Conservation (phyloP, 805 yeast genomes). For the Schwanniomyces vanrijiae region DNA sequence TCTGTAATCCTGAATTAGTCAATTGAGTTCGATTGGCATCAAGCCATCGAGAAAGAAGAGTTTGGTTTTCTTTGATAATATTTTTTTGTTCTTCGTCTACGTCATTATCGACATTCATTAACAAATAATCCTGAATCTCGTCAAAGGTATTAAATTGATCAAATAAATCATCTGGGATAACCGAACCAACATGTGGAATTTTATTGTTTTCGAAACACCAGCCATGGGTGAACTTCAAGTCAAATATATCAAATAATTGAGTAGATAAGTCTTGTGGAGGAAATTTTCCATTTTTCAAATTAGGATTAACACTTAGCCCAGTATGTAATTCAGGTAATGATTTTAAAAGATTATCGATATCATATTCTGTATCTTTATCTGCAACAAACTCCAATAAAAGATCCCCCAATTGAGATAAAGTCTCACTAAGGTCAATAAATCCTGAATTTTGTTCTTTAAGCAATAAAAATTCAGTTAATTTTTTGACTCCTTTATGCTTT, state of each 20-base stretch:
- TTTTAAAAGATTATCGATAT: conserved; percentile 43
- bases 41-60: conserved; percentile 38
- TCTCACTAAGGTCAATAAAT: conserved; percentile 26
- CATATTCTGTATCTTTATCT: conserved; percentile 12
- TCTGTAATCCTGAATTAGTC: conserved; percentile 62
- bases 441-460: conserved; percentile 11
- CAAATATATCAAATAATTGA: conserved; percentile 58
- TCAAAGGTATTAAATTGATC: conserved; percentile 41
- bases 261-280: conserved; percentile 49
- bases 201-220: conserved; percentile 54
- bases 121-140: conserved; percentile 55
- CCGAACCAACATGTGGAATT: not conserved
- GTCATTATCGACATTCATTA: conserved; percentile 20
- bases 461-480: conserved; percentile 16
- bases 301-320: conserved; percentile 74
- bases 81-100: conserved; percentile 6
- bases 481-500: conserved; percentile 12
- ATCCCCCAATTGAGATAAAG: conserved; percentile 54
- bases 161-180: conserved; percentile 11
- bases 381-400: conserved; percentile 27
- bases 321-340: conserved; percentile 63
- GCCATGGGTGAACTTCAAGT: conserved; percentile 72
- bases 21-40: conserved; percentile 71
- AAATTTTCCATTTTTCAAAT: conserved; percentile 55
- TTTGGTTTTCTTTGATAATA: conserved; percentile 9